These are phyloP conservation scores for Amanita subjunquillea DNA, from an alignment of 768 basidiomycete species.

Conservation along the genomic window DNA sequence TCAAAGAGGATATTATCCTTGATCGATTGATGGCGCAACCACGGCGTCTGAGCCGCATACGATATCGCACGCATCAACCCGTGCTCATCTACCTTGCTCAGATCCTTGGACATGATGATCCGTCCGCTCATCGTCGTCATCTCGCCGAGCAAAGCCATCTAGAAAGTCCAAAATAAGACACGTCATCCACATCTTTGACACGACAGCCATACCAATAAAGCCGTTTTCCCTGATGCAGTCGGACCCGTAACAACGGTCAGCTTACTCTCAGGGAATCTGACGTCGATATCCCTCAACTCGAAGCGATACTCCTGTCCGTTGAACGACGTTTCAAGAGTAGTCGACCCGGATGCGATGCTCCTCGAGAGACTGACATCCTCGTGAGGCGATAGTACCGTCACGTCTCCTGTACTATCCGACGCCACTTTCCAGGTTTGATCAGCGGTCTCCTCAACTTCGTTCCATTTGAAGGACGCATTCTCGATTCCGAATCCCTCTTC, in stretches of 20 bases:
- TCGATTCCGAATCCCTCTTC: conserved; percentile 44
- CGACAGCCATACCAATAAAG: conserved; percentile 43
- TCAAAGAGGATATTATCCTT: conserved; percentile 79
- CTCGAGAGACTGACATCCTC: conserved; percentile 11
- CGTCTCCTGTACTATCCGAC: background rate
- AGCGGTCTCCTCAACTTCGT: conserved; percentile 29
- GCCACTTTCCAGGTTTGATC: conserved; percentile 11
- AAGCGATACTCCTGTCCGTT: conserved; percentile 39
- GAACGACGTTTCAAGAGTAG: conserved; percentile 11
- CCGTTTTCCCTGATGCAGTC: conserved; percentile 78
- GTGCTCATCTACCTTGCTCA: conserved; percentile 44
- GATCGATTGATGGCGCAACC: conserved; percentile 65
- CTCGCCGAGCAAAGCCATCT: conserved; percentile 69
- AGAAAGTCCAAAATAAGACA: background rate
- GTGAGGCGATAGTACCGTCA: background rate
- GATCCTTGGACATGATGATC: conserved; percentile 59
- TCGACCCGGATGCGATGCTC: conserved; percentile 14
- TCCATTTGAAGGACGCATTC: conserved; percentile 55
- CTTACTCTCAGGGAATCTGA: conserved; percentile 64
- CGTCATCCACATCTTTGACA: background rate
- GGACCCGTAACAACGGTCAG: conserved; percentile 69
- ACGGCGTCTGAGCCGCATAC: conserved; percentile 66
- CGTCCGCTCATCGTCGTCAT: conserved; percentile 42
- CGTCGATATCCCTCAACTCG: conserved; percentile 53
- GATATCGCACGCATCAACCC: conserved; percentile 57